Evolutionary conservation across 2,329 filamentous ascomycete genomes (phyloP).

Genomic region (Aspergillus sp.): DNA sequence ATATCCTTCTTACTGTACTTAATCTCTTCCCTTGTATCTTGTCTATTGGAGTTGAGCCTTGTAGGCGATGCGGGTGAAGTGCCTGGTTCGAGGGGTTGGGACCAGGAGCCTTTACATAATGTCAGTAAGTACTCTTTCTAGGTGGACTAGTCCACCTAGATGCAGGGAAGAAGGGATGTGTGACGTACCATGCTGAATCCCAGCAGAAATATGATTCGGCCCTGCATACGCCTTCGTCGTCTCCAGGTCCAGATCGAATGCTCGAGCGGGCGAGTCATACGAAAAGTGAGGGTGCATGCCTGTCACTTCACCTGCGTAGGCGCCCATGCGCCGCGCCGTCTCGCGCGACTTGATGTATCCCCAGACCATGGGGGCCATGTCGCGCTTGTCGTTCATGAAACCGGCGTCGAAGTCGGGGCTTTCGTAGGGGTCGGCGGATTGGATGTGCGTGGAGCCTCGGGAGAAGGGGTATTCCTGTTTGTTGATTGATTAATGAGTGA

Average conservation of each 20-base stretch:
- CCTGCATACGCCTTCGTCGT: slow-evolving; percentile 77
- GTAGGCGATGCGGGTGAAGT: slow-evolving; percentile 49
- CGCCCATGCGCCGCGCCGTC: slow-evolving; percentile 75
- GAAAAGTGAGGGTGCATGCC: slow-evolving; percentile 70
- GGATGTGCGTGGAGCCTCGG: slow-evolving; percentile 70
- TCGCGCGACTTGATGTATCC: slow-evolving; percentile 80
- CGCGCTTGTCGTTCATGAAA: slow-evolving; percentile 83
- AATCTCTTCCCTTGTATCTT: slow-evolving; percentile 63
- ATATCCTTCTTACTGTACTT: slow-evolving; percentile 61
- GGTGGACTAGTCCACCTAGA: neutral
- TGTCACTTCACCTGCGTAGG: slow-evolving; percentile 73
- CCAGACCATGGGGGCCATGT: slow-evolving; percentile 85
- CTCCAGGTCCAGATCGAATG: slow-evolving; percentile 71
- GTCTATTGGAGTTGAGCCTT: slow-evolving; percentile 65
- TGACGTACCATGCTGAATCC: slow-evolving; percentile 66
- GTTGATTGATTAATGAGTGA: neutral
- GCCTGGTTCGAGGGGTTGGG: slow-evolving; percentile 59
- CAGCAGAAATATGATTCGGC: slow-evolving; percentile 69
- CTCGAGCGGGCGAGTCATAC: slow-evolving; percentile 68
- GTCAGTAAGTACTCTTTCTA: neutral
- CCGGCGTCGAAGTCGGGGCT: slow-evolving; percentile 76
- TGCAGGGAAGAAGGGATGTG: no score
- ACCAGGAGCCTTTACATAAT: slow-evolving; percentile 58
- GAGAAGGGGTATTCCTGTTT: slow-evolving; percentile 70
- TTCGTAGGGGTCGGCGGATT: slow-evolving; percentile 71